phyloP scores from a whole-genome alignment of 202 grass and related monocot genomes.

The Setaria viridis region DNA sequence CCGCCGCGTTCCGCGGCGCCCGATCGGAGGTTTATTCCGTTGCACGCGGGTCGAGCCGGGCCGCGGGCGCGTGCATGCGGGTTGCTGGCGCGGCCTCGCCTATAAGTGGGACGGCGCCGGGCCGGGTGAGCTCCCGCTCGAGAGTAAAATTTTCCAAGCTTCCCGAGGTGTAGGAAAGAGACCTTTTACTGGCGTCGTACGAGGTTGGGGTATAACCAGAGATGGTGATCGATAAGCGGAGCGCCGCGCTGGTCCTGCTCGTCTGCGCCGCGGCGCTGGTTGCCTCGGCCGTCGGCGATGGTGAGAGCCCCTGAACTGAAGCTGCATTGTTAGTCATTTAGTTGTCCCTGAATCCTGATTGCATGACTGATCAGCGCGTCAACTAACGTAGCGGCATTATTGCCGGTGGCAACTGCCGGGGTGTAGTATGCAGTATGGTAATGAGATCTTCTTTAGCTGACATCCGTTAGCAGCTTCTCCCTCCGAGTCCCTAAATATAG shows the following conservation, averaged over 20 bases:
- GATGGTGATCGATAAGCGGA: conserved; percentile 10
- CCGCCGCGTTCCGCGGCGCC: conserved; percentile 39
- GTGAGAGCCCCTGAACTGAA: conserved; percentile 9
- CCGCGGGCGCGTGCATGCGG: neutral
- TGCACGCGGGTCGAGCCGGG: neutral
- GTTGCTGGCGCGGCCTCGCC: neutral
- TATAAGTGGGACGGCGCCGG: neutral
- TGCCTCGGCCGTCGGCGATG: conserved; percentile 35
- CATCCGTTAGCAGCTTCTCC: too few species aligned
- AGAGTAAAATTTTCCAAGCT: neutral
- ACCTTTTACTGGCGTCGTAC: neutral
- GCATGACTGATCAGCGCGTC: neutral
- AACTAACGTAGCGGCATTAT: neutral
- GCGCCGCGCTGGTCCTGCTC: conserved; percentile 21
- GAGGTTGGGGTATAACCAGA: neutral
- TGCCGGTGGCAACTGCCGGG: neutral
- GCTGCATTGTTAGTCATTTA: neutral
- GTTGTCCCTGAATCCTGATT: neutral
- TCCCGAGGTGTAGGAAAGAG: neutral
- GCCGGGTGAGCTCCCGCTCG: neutral
- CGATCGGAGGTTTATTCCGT: neutral
- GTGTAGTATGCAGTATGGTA: too few species aligned
- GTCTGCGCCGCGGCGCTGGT: conserved; percentile 4
- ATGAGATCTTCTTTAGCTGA: too few species aligned
- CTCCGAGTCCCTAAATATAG: too few species aligned